Evolutionary conservation across 306 rosid genomes (phyloP), one percentile per base, ranked within the genome.

Genomic region (Datisca glomerata): DNA sequence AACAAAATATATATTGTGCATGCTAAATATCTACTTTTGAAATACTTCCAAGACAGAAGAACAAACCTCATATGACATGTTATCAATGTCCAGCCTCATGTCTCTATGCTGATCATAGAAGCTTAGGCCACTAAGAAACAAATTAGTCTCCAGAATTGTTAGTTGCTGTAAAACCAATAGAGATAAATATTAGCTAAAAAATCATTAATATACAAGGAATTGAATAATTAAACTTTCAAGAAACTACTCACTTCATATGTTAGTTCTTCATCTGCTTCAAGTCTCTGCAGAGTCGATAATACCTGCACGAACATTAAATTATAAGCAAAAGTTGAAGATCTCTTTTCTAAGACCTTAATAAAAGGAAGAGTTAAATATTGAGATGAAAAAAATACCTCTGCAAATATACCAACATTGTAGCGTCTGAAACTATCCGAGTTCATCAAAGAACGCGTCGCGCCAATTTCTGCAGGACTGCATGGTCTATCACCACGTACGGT

Each of bases 41-140:
- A n/a, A n/a, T n/a, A n/a, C n/a, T n/a, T n/a, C n/a, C 12, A 53
- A 24, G 53, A 46, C 15, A 17, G 21, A 38, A 57, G 55, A 19
- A 53, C 93, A 54, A 60, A 91, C 96, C 98, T 91, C 96, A 32
- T 91, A 91, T 60, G 98, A 70, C 98, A 91, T 85, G 71, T 80
- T 80, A 71, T 91, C 98, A 27, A 84, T 91, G 67, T 91, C 96
- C 70, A 91, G 64, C 45, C 98, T 82, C 98, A 91, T 80, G 56
- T 85, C 98, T 65, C 96, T 75, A 21, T 91, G 98, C 41, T 74
- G 96, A 71, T 91, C 98, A 34, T 78, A 56, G 75, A 80, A 68
- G 62, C 66, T 77, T 21, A 91, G 57, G 61, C 98, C 83, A 65
- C 44, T 66, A 22, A 73, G 86, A 69, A 85, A 73, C 74, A 80